Evolutionary conservation across 768 basidiomycete genomes (phyloP), one percentile per base, ranked within the genome.

Genomic region (Russula emetica): DNA sequence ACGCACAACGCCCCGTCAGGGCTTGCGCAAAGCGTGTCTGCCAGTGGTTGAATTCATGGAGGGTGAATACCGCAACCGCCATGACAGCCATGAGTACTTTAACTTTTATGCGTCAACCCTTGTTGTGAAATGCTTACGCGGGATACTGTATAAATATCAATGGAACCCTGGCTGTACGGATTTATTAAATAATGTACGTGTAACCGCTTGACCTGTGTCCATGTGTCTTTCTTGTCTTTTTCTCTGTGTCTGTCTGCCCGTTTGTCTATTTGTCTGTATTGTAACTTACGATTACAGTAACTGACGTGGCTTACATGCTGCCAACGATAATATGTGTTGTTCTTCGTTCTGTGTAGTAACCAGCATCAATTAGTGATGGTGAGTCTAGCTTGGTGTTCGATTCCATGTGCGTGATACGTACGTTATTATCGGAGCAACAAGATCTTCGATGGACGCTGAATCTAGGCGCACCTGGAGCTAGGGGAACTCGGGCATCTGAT

Each of bases 21-120:
- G 24, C 50, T 72, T 22, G 57, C 70, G 52, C 67, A 70, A 28
- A 10, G 30, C 52, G 10, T 32, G 20, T 9, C 18, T 20, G n/a
- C n/a, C n/a, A n/a, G n/a, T n/a, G 18, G 30, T 32, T 36, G 38
- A 38, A 40, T 40, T 42, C 16, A 6, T 16, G 40, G 20, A 20
- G 40, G 18, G 18, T 20, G 40, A 20, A 20, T 7, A 14, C 38
- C 38, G 44, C 44, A 34, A 34, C 34, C 34, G 11, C 11, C 34
- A 30, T 34, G 11, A 2, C 14, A 38, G 38, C 38, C 14, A 40
- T 40, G 38, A 38, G 38, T 40, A 40, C 16, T 40, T 40, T 18
- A 40, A 40, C 14, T 40, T 40, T 6, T 40, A 22, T 10, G 22
- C 1, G 47, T 51, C 47, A 51, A 42, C 36, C 55, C 10, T 34